phyloP scores from a whole-genome alignment of 192 early-diverging fungal genomes.

The Tieghemiomyces parasiticus region DNA sequence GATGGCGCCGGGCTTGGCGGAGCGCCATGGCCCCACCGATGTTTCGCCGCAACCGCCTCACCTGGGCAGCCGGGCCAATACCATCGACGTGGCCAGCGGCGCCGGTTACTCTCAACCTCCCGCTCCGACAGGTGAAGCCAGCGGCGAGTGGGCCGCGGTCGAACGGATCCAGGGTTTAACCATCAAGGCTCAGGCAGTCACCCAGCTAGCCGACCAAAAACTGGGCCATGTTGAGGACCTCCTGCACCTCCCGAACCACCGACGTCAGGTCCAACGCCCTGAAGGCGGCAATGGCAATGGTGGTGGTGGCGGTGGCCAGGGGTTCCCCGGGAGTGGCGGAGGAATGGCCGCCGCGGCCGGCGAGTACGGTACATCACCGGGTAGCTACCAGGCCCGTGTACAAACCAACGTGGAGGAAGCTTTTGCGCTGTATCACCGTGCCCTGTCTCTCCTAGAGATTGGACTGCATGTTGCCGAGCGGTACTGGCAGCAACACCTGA shows the following conservation, averaged over 20 bases:
- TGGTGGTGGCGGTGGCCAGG: no score
- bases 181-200: constrained; percentile 52
- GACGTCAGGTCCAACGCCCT: constrained; percentile 7
- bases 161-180: constrained; percentile 52
- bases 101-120: no score
- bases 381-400: neutral
- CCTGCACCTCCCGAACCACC: constrained; percentile 12
- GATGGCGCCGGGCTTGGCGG: no score
- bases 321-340: no score
- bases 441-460: constrained; percentile 43
- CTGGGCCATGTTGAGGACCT: constrained; percentile 32
- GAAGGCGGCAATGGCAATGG: neutral
- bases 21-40: no score
- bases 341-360: no score
- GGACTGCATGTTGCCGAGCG: constrained; percentile 37
- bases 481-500: constrained; percentile 37
- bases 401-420: constrained; percentile 39
- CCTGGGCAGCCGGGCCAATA: no score
- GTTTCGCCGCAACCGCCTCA: no score
- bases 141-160: no score
- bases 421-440: constrained; percentile 50
- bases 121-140: no score
- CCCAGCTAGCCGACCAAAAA: constrained; percentile 42
- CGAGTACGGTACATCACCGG: no score
- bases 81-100: no score